These are phyloP conservation scores for Eruca vesicaria DNA, from an alignment of 441 rosid species.

Conservation along the genomic window DNA sequence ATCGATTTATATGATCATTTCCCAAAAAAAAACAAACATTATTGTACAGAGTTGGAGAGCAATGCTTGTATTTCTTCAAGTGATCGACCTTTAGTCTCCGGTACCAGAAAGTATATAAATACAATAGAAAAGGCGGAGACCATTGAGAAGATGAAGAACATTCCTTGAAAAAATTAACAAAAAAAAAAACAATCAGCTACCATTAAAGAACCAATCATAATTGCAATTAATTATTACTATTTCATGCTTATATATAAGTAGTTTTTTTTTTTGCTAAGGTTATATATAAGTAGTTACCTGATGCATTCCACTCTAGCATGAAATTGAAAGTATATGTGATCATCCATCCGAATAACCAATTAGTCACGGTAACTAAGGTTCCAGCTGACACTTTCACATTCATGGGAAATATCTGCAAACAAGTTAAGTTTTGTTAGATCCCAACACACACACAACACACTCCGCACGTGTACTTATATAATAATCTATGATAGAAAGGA, in stretches of 20 bases:
- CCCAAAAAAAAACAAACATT: not conserved
- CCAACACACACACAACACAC: not conserved
- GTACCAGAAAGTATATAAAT: constrained; percentile 55
- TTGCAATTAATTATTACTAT: not conserved
- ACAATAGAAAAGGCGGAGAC: constrained; percentile 38
- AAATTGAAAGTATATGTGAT: constrained; percentile 49
- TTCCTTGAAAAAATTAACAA: constrained; percentile 37
- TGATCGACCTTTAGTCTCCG: constrained; percentile 69
- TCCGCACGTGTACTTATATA: not conserved
- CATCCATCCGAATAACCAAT: constrained; percentile 51
- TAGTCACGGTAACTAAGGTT: constrained; percentile 49
- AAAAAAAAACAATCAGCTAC: not conserved
- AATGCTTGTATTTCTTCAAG: constrained; percentile 68
- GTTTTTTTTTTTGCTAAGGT: too few species aligned
- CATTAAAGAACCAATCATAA: not conserved
- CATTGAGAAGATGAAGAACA: constrained; percentile 48
- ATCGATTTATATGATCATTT: constrained; percentile 8
- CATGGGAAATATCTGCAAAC: constrained; percentile 57
- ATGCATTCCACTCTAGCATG: constrained; percentile 61
- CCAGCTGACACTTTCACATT: constrained; percentile 57
- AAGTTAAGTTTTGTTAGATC: not conserved
- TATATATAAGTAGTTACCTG: constrained; percentile 37
- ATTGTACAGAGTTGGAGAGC: constrained; percentile 24
- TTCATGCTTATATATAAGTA: not conserved
- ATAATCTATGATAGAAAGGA: not conserved